Base-by-base conservation (phyloP, 2,329 filamentous ascomycete genomes). In the Sporothrix brunneoviolacea region DNA sequence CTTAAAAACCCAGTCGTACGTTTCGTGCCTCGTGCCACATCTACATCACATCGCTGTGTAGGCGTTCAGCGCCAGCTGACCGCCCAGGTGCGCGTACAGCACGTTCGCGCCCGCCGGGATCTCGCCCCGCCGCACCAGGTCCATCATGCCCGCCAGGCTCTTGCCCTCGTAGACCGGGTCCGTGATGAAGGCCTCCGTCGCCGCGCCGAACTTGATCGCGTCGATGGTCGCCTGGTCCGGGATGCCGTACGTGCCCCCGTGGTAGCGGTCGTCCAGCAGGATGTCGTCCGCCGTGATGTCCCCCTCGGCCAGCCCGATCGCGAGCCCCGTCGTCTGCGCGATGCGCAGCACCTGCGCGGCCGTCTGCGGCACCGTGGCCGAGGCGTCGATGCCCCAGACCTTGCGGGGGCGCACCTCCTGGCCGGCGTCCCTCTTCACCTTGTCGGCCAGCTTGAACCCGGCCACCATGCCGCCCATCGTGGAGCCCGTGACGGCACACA, bases 81-180 rank as follows among this genome's bases (percentile, higher is more conserved):
- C 84, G 10, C 84, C 84, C 21, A 87, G 63, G 65, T 88, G 84
- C 1, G 83, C 83, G 65, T 86, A 88, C 52, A 88, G 61, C 28
- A 88, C 78, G 59, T 84, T 85, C n/a, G 79, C 80, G 0, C 74
- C 74, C 4, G 66, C 64, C 0, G 62, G 36, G 52, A 88, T 80
- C 62, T 83, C 78, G 0, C 77, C 82, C 45, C 75, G 78, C 55
- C 69, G 74, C 16, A 86, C 78, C 69, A 87, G 67, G 61, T 83
- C 82, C 57, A 87, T 78, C 82, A 88, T 75, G 0, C 84, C 84
- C 4, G 83, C 83, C 63, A 88, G 67, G 58, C 80, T 85, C 75
- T 88, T 88, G 1, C 85, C 85, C 67, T 87, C 84, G 60, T 88
- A 88, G 2, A 88, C 84, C 0, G 84, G 84, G 61, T 88, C 84